Evolutionary conservation across 805 yeast genomes (phyloP).

Genomic region (Metschnikowia corniflorae): DNA sequence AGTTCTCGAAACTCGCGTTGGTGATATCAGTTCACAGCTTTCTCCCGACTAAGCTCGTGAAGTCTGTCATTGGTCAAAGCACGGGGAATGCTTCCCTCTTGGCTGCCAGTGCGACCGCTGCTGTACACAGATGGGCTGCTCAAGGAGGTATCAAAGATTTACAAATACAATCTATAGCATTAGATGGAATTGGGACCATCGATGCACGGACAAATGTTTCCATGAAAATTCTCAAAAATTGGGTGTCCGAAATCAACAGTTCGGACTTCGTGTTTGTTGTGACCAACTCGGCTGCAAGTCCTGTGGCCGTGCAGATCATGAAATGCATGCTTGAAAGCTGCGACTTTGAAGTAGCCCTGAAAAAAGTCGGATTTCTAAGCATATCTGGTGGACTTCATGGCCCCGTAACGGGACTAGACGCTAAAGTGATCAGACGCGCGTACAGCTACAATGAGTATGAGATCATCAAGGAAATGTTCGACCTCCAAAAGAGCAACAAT

Average conservation of each 20-base stretch:
- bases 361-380: conserved; percentile 32
- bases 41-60: conserved; percentile 38
- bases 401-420: conserved; percentile 28
- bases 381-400: conserved; percentile 36
- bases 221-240: conserved; percentile 27
- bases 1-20: conserved; percentile 20
- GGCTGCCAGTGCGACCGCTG: conserved; percentile 27
- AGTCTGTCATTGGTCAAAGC: conserved; percentile 32
- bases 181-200: conserved; percentile 40
- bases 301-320: conserved; percentile 28
- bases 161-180: conserved; percentile 34
- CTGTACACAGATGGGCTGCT: conserved; percentile 28
- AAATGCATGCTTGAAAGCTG: conserved; percentile 15
- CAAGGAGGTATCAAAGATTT: conserved; percentile 5
- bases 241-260: conserved; percentile 27
- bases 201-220: conserved; percentile 26
- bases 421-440: conserved; percentile 38
- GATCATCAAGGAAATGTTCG: conserved; percentile 34
- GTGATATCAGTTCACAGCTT: conserved; percentile 39
- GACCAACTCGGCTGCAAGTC: conserved; percentile 34
- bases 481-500: conserved; percentile 26
- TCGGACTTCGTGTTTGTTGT: conserved; percentile 33
- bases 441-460: conserved; percentile 34
- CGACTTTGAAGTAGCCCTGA: conserved; percentile 7
- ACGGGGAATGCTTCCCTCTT: conserved; percentile 34